Percentiles rank a stretch among this genome's conserved stretches.
These are phyloP conservation scores for Oryza coarctata DNA, from an alignment of 176 grass and related monocot species.

Conservation along the genomic window DNA sequence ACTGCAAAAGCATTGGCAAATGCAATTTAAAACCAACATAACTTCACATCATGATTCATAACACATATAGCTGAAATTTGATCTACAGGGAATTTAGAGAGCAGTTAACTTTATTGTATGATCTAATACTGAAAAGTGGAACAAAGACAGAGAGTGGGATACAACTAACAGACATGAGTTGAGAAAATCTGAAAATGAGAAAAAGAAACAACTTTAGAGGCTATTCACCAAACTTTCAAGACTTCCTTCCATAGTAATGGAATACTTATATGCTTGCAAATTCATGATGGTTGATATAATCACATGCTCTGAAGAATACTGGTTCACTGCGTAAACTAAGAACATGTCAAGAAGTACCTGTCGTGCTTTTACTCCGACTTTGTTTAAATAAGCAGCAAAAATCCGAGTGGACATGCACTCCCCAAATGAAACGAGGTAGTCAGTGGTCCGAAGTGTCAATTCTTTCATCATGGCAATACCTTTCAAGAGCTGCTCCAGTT, in stretches of 20 bases:
- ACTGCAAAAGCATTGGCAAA: constrained; percentile 52
- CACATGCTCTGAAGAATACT: not conserved
- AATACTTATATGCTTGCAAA: not conserved
- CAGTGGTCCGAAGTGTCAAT: constrained; percentile 74
- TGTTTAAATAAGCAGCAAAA: constrained; percentile 95
- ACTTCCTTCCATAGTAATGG: not conserved
- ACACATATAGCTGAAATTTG: not conserved
- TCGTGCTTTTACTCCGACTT: constrained; percentile 68
- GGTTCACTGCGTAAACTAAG: constrained; percentile 5
- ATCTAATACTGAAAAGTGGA: not conserved
- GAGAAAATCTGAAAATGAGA: not conserved
- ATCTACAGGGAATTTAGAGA: not conserved
- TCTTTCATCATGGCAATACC: constrained; percentile 99
- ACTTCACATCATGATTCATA: not conserved
- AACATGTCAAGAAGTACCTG: constrained; percentile 53
- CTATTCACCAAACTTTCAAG: not conserved
- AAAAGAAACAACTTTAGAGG: not conserved
- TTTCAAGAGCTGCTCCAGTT: constrained; percentile 93
- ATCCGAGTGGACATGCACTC: constrained; percentile 93
- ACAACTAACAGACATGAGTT: not conserved
- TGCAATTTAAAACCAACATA: constrained; percentile 10
- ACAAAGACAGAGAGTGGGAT: not conserved
- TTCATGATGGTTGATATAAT: constrained; percentile 5
- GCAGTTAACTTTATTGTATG: constrained; percentile 13
- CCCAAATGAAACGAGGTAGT: constrained; percentile 92